Conservation (phyloP, 1,284 basidiomycete genomes). For the Ceratobasidium papillatum region DNA sequence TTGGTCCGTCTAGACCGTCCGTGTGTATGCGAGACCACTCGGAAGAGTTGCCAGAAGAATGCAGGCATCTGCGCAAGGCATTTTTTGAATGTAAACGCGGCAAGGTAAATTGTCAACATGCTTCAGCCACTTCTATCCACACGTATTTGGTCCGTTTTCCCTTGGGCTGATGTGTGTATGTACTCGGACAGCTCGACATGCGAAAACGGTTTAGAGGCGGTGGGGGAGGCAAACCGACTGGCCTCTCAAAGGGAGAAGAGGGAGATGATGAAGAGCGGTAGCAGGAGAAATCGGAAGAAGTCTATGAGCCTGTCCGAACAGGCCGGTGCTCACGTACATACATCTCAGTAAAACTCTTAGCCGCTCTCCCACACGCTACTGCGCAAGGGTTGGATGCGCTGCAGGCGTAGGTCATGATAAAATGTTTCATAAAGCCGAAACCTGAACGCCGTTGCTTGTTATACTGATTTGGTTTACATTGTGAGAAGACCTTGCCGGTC, state of each 20-base stretch:
- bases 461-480: background rate
- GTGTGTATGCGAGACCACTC: slow-evolving; percentile 22
- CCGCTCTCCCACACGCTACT: background rate
- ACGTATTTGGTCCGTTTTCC: background rate
- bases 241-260: background rate
- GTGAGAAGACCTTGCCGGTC: too few species aligned
- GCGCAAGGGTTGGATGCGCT: slow-evolving; percentile 1
- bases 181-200: slow-evolving; percentile 30
- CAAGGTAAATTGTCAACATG: slow-evolving; percentile 1
- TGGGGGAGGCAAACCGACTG: slow-evolving; percentile 6
- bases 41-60: slow-evolving; percentile 19
- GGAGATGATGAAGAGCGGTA: background rate
- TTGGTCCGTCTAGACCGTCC: slow-evolving; percentile 23
- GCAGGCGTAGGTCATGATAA: background rate
- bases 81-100: slow-evolving; percentile 29
- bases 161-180: background rate
- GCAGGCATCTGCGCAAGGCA: slow-evolving; percentile 27
- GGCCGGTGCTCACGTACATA: background rate
- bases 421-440: background rate
- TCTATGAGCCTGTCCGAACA: background rate
- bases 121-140: background rate
- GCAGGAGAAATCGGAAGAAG: background rate
- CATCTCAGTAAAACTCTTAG: background rate
- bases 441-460: background rate
- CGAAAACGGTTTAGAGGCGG: slow-evolving; percentile 25